These are phyloP conservation scores for Amanita phalloides DNA, from an alignment of 768 basidiomycete species.

Conservation along the genomic window DNA sequence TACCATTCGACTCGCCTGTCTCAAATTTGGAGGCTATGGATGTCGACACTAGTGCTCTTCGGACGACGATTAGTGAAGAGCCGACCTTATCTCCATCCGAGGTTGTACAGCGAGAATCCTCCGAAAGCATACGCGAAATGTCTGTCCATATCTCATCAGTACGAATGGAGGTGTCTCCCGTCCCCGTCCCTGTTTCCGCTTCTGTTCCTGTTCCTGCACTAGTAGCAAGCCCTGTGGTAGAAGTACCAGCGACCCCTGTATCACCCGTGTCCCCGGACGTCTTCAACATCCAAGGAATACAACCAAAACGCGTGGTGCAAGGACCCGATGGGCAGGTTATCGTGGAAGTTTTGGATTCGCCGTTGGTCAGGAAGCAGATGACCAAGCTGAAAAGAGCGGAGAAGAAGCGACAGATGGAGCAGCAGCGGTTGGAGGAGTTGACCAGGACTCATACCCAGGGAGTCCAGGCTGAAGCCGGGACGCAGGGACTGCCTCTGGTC, in stretches of 20 bases:
- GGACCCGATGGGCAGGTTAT: slow-evolving; percentile 41
- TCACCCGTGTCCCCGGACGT: slow-evolving; percentile 1
- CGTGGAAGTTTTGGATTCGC: slow-evolving; percentile 66
- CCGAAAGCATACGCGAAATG: neutral
- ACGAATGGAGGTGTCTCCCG: neutral
- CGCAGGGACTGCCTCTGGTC: neutral
- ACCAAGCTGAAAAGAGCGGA: slow-evolving; percentile 33
- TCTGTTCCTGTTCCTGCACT: neutral
- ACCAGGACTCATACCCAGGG: neutral
- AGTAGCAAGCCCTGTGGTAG: neutral
- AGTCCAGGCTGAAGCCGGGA: neutral
- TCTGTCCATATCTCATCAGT: neutral
- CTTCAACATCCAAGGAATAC: slow-evolving; percentile 10
- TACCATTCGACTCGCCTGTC: slow-evolving; percentile 9
- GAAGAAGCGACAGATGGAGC: slow-evolving; percentile 15
- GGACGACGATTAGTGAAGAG: slow-evolving; percentile 6
- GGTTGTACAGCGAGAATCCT: neutral
- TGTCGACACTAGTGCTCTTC: slow-evolving; percentile 5
- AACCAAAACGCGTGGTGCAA: slow-evolving; percentile 15
- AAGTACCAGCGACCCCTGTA: neutral
- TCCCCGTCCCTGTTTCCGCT: neutral
- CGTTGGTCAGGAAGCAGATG: slow-evolving; percentile 53
- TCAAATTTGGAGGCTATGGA: slow-evolving; percentile 4
- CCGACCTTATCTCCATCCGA: neutral
- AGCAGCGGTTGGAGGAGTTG: slow-evolving; percentile 12